Evolutionary conservation across 2,329 filamentous ascomycete genomes (phyloP), one percentile per base, ranked within the genome.

Genomic region (Mycogone perniciosa): DNA sequence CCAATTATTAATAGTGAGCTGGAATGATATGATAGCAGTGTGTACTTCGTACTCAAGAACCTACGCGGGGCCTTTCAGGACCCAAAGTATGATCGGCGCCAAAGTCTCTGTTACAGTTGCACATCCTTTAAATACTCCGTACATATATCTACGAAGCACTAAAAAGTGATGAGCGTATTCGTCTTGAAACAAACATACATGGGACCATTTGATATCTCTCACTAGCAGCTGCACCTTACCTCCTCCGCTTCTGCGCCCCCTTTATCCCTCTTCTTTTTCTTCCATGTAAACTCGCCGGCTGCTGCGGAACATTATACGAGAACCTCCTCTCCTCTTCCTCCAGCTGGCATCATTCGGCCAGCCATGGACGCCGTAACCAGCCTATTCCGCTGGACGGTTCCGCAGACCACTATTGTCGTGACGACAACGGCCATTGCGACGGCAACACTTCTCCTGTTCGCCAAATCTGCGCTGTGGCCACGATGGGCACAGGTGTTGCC

Each of bases 401-500:
- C 48, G 10, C 48, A 51, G 7, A 41, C 67, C 4, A 58, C 63
- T 20, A 57, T 67, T 7, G 56, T 71, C 45, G 64, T 70, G 31
- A 68, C 67, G 20, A 70, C 69, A 2, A 72, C 74, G 0, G 67
- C 70, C 34, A 56, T 71, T n/a, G 65, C 68, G 7, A 76, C 73
- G 6, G 57, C 73, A 38, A 62, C 68, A 10, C 55, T 75, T 37
- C 61, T 74, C 13, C 62, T 65, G 27, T 44, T 68, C 48, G 64
- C 62, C 41, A 63, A 60, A 11, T 51, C 59, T n/a, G 51, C 63
- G 29, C 66, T 77, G 9, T 74, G 71, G 65, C 73, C 74, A 31
- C 57, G 58, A 31, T 62, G 63, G 39, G 65, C 64, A 46, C 65
- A 63, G 50, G 60, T 74, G 31, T 67, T 79, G 47, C 67, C 61